Evolutionary conservation across 495 filamentous ascomycete genomes (phyloP), one percentile per base, ranked within the genome.

Genomic region (Viridothelium virens): DNA sequence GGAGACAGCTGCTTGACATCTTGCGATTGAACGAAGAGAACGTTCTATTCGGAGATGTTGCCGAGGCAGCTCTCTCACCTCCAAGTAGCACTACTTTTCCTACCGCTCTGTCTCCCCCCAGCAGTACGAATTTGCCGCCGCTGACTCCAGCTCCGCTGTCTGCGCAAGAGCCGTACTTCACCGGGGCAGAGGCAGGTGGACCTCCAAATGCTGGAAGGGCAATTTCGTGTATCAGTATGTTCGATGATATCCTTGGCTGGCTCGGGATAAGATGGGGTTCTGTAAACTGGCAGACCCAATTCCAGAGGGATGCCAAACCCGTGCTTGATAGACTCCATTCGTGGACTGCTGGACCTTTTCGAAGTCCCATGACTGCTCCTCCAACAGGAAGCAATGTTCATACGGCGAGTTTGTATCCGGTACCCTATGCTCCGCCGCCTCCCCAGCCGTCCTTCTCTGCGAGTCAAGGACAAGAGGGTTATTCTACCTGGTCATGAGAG

Each of bases 1-100:
- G 85, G 0, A 82, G 82, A 31, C 88, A 89, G 70, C 84, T 91
- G 65, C 77, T 89, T 36, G 85, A 86, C 18, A 84, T 90, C 2
- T 77, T 91, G 2, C 76, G 78, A 31, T 83, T 84, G 53, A 80
- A 81, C 37, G 78, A 81, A 61, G 82, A 87, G 38, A 46, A 68
- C 6, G 62, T 81, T 25, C 72, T 81, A 10, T 36, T 59, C 14
- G 25, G 11, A 59, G 31, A 18, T 18, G 31, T 18, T 9, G 36
- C 11, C 65, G 64, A 75, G 41, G 41, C 25, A 25, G 14, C 14
- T 14, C 41, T 14, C 41, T 7, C 6, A 44, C 7, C 41, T 44
- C 41, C 14, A 14, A 7, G 6, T 14, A 44, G 41, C 41, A 44
- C 41, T 44, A 25, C 25, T 1, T 25, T 25, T 25, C 25, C 25